A percentile compares a stretch with the other conserved stretches of the same genome.
Conservation (phyloP, 2,329 filamentous ascomycete genomes). For the Fusarium poae region DNA sequence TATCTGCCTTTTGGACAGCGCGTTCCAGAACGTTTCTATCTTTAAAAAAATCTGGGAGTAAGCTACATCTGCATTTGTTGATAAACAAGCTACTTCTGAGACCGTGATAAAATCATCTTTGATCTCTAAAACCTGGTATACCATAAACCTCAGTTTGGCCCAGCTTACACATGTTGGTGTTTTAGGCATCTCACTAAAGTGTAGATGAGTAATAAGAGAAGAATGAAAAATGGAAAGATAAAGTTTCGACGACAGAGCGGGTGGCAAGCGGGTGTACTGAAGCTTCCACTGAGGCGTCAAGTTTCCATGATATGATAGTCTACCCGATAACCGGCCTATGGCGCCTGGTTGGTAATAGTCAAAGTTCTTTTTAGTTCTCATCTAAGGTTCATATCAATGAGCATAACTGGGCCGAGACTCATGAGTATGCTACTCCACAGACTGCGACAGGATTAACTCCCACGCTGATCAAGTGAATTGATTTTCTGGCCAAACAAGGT, state of each 20-base stretch:
- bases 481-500: constrained; percentile 5
- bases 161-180: not conserved
- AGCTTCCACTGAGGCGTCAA: constrained; percentile 12
- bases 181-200: not conserved
- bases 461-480: constrained; percentile 9
- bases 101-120: not conserved
- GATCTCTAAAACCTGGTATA: not conserved
- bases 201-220: not conserved
- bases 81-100: not conserved
- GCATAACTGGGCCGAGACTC: constrained; percentile 6
- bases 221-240: not conserved
- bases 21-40: not conserved
- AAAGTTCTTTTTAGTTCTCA: not conserved
- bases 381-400: not conserved
- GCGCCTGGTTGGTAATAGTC: not conserved
- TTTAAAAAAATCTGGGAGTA: not conserved
- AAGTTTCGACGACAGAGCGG: constrained; percentile 7
- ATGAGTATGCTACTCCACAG: not conserved
- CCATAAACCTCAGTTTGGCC: not conserved
- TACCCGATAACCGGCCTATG: not conserved
- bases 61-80: not conserved
- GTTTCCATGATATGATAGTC: constrained; percentile 1
- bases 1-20: not conserved
- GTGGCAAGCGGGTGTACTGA: constrained; percentile 2
- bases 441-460: not conserved